phyloP scores from a whole-genome alignment of 768 basidiomycete genomes.

The Trametes gibbosa region DNA sequence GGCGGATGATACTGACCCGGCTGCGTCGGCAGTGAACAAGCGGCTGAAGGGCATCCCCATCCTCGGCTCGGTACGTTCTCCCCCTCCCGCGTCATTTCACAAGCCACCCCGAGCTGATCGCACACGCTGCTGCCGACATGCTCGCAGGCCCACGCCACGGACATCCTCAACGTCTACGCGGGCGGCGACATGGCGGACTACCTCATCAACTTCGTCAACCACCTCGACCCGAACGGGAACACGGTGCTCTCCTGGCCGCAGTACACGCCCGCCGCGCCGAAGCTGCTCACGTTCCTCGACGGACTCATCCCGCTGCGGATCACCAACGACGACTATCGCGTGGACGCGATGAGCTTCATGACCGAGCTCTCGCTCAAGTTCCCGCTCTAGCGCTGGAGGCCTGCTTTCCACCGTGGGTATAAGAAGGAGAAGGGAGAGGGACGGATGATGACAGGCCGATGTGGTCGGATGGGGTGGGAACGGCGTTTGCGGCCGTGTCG shows the following conservation, averaged over 20 bases:
- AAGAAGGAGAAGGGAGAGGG: not conserved
- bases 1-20: not conserved
- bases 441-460: not conserved
- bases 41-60: constrained; percentile 12
- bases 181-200: constrained; percentile 28
- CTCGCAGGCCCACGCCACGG: constrained; percentile 23
- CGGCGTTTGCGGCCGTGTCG: no score
- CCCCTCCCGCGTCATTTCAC: no score
- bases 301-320: constrained; percentile 8
- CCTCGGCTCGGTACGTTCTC: constrained; percentile 8
- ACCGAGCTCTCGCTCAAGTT: constrained; percentile 17
- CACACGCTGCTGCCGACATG: no score
- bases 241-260: constrained; percentile 23
- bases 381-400: constrained; percentile 9
- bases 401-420: no score
- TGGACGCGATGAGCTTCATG: constrained; percentile 14
- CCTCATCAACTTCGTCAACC: constrained; percentile 30
- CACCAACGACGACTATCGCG: constrained; percentile 19
- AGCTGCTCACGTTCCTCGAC: constrained; percentile 20
- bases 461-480: no score
- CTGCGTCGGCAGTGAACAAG: constrained; percentile 10
- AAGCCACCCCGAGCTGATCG: no score
- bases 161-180: constrained; percentile 24
- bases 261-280: constrained; percentile 17
- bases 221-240: constrained; percentile 30